Evolutionary conservation across 2,329 filamentous ascomycete species (phyloP).

Genomic region (Fusarium nanum): DNA sequence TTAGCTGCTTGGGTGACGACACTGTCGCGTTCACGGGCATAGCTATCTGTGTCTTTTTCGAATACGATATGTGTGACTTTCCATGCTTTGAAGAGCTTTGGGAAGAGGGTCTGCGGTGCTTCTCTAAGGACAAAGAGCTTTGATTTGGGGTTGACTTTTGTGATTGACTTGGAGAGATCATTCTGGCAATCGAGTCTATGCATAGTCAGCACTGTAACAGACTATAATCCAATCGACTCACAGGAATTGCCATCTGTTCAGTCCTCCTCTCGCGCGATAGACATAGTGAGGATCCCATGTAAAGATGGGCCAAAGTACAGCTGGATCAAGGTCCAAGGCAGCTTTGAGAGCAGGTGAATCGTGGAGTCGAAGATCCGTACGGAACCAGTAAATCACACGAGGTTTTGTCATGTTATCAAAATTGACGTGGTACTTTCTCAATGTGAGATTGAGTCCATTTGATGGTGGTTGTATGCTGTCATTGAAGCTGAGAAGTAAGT

Average conservation of each 20-base stretch:
- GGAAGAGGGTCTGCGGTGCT: conserved; percentile 76
- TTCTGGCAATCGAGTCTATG: conserved; percentile 76
- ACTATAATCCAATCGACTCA: conserved; percentile 47
- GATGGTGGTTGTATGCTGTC: neutral
- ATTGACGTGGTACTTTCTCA: neutral
- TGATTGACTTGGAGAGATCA: conserved; percentile 75
- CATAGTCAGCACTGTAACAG: neutral
- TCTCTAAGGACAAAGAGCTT: conserved; percentile 79
- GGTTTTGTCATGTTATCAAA: conserved; percentile 49
- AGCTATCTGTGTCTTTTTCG: conserved; percentile 82
- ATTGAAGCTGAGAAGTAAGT: conserved; percentile 27
- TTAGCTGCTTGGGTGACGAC: conserved; percentile 68
- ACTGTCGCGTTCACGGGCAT: conserved; percentile 73
- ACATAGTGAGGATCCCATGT: conserved; percentile 87
- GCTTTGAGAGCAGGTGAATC: conserved; percentile 80
- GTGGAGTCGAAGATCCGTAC: conserved; percentile 81
- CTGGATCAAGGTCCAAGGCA: conserved; percentile 75
- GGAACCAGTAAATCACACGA: conserved; percentile 79
- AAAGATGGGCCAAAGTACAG: conserved; percentile 79
- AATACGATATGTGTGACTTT: conserved; percentile 80
- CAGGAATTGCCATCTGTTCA: conserved; percentile 81
- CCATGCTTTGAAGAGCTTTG: conserved; percentile 80
- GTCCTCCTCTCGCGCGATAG: conserved; percentile 74
- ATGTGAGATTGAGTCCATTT: neutral
- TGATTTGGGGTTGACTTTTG: conserved; percentile 75